A percentile compares a stretch with the other conserved stretches of the same genome.
These are phyloP conservation scores for Trypanosoma cruzi DNA, from an alignment of 208 protist species.

Conservation along the genomic window DNA sequence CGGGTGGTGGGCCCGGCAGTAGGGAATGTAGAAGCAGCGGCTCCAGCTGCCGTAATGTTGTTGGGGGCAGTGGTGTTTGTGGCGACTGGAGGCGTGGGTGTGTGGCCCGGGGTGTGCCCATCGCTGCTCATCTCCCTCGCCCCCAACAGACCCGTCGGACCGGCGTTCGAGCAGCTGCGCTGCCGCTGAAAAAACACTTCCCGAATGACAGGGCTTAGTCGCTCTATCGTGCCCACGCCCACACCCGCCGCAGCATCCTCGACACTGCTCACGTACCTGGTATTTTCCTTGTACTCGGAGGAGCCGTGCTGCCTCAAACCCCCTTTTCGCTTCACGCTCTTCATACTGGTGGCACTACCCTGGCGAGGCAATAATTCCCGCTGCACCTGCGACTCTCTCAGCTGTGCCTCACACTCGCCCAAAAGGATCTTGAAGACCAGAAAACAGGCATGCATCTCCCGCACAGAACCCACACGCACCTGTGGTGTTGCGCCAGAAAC, in stretches of 20 bases:
- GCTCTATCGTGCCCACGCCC: slow-evolving; percentile 38
- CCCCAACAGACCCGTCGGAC: neutral
- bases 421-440: slow-evolving; percentile 56
- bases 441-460: slow-evolving; percentile 90
- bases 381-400: slow-evolving; percentile 34
- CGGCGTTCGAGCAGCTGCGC: neutral
- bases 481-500: slow-evolving; percentile 58
- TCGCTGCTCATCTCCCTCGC: neutral
- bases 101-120: neutral
- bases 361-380: slow-evolving; percentile 16
- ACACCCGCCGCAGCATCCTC: slow-evolving; percentile 39
- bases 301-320: slow-evolving; percentile 8
- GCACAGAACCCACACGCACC: slow-evolving; percentile 64
- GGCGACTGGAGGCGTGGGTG: neutral
- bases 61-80: neutral
- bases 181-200: slow-evolving; percentile 27
- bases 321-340: neutral
- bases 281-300: slow-evolving; percentile 4
- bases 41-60: neutral
- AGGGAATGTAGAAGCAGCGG: neutral
- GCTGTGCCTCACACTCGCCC: slow-evolving; percentile 33
- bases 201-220: slow-evolving; percentile 12
- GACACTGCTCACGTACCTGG: slow-evolving; percentile 27
- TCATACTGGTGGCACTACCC: slow-evolving; percentile 5
- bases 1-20: slow-evolving; percentile 6